phyloP scores from a whole-genome alignment of 1,284 basidiomycete genomes.

The Lignosus rhinocerotis region DNA sequence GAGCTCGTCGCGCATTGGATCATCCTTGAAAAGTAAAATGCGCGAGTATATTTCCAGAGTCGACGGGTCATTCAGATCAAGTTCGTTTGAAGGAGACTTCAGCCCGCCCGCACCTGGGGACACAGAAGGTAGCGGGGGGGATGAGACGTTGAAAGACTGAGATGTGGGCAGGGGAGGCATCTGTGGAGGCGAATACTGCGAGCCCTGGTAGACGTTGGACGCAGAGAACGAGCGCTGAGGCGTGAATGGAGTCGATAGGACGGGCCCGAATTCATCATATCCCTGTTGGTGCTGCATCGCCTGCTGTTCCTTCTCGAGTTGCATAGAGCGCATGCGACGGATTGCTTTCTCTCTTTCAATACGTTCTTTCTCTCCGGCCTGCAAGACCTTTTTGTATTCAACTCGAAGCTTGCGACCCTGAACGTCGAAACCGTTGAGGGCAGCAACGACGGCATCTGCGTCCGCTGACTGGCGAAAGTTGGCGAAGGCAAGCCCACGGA shows the following conservation, averaged over 20 bases:
- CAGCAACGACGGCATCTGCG: conserved; percentile 94
- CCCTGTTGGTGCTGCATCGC: conserved; percentile 40
- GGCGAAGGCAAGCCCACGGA: conserved; percentile 97
- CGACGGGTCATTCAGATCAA: conserved; percentile 95
- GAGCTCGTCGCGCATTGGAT: conserved; percentile 96
- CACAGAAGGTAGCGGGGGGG: conserved; percentile 48
- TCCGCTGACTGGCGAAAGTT: conserved; percentile 93
- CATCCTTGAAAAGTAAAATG: conserved; percentile 96
- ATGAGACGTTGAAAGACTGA: conserved; percentile 52
- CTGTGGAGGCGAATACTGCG: conserved; percentile 62
- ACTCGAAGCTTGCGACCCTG: conserved; percentile 98
- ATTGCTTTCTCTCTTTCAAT: conserved; percentile 99
- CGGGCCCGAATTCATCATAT: conserved; percentile 71
- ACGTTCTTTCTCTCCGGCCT: conserved; percentile 98
- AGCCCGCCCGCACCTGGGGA: conserved; percentile 61
- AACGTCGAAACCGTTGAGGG: conserved; percentile 93
- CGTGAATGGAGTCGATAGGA: conserved; percentile 51
- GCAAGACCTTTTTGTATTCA: conserved; percentile 99
- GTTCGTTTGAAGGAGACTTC: conserved; percentile 58
- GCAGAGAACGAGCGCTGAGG: conserved; percentile 69
- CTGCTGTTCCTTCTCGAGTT: conserved; percentile 80
- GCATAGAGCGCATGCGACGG: conserved; percentile 96
- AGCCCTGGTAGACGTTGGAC: conserved; percentile 55
- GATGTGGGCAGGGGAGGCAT: conserved; percentile 59
- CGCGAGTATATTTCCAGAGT: conserved; percentile 97